phyloP scores from a whole-genome alignment of 2,329 filamentous ascomycete species.

The Xylariaceae sp. region DNA sequence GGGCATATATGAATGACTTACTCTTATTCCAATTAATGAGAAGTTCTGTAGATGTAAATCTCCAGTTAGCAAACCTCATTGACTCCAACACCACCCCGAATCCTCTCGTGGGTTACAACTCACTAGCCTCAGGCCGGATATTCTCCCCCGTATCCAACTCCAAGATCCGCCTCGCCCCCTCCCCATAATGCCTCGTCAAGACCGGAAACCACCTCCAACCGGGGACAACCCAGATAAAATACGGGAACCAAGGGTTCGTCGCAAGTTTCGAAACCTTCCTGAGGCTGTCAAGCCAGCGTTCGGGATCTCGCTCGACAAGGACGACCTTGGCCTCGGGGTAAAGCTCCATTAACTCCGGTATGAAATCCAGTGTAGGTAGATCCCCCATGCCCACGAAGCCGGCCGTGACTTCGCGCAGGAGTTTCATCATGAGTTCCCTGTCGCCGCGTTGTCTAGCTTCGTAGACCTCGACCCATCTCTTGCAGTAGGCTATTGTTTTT shows the following conservation, averaged over 20 bases:
- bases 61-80: not conserved
- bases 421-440: constrained; percentile 26
- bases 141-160: constrained; percentile 5
- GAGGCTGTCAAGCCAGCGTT: constrained; percentile 34
- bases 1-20: not conserved
- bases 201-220: constrained; percentile 16
- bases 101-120: not conserved
- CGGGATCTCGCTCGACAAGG: constrained; percentile 34
- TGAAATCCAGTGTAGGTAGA: constrained; percentile 36
- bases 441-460: constrained; percentile 20
- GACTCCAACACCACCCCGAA: not conserved
- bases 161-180: constrained; percentile 5
- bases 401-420: constrained; percentile 34
- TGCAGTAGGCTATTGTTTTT: constrained; percentile 9
- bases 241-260: constrained; percentile 17
- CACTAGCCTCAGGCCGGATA: constrained; percentile 6
- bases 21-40: constrained; percentile 14
- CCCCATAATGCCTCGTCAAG: constrained; percentile 2
- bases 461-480: constrained; percentile 16
- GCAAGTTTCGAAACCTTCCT: constrained; percentile 18
- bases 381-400: constrained; percentile 46
- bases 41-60: not conserved
- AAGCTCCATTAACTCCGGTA: constrained; percentile 41
- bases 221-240: constrained; percentile 14
- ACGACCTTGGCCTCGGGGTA: constrained; percentile 47